These are phyloP conservation scores for Pseudocercospora eumusae DNA, from an alignment of 2,329 filamentous ascomycete genomes.

Conservation along the genomic window DNA sequence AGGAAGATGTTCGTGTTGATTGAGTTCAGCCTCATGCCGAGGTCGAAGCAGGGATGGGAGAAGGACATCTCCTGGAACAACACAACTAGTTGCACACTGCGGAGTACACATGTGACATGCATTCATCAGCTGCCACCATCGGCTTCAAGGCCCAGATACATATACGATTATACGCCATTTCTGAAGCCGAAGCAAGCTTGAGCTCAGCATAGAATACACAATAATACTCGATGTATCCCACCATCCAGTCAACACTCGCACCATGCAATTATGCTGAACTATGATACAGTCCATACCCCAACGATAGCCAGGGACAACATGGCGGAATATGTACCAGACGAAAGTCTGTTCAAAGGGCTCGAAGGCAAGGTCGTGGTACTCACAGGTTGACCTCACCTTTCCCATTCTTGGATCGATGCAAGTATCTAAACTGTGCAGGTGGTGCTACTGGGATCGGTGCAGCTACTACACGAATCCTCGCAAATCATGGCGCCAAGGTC, in stretches of 20 bases:
- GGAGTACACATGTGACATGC: no score
- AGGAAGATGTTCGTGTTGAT: not conserved
- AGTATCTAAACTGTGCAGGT: slow-evolving; percentile 27
- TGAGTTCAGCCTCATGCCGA: slow-evolving; percentile 9
- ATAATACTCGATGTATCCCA: not conserved
- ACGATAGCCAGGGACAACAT: slow-evolving; percentile 10
- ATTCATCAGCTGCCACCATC: not conserved
- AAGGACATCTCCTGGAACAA: not conserved
- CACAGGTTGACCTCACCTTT: slow-evolving; percentile 32
- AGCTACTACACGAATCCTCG: slow-evolving; percentile 44
- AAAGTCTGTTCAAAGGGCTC: slow-evolving; percentile 19
- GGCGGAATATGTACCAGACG: slow-evolving; percentile 22
- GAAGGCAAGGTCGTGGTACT: slow-evolving; percentile 39
- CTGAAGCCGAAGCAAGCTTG: no score
- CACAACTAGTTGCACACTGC: not conserved
- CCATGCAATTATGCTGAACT: not conserved
- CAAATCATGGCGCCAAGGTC: slow-evolving; percentile 45
- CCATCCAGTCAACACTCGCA: not conserved
- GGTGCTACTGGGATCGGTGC: slow-evolving; percentile 52
- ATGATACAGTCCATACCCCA: not conserved
- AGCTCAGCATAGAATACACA: not conserved
- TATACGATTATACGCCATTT: not conserved
- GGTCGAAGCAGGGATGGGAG: not conserved
- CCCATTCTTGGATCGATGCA: not conserved
- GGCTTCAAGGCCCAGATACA: not conserved